Percentiles rank a stretch among this genome's conserved stretches.
These are phyloP conservation scores for Colletotrichum salicis DNA, from an alignment of 2,329 filamentous ascomycete species.

Conservation along the genomic window DNA sequence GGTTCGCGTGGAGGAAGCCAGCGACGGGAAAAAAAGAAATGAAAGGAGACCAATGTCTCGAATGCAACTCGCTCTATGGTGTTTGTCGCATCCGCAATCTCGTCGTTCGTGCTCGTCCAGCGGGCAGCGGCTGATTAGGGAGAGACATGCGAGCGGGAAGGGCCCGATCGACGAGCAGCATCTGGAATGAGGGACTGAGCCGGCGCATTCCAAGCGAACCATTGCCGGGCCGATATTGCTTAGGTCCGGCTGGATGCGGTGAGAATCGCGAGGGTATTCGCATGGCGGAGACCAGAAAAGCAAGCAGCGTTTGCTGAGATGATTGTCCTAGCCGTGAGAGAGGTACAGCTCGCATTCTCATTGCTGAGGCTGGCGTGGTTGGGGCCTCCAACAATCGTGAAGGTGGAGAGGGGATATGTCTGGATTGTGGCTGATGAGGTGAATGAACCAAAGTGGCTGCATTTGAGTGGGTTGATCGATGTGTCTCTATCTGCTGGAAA, in stretches of 20 bases:
- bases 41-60: constrained; percentile 23
- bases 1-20: constrained; percentile 13
- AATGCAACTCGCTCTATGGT: not conserved
- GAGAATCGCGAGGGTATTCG: not conserved
- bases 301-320: not conserved
- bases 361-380: not conserved
- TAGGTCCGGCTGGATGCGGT: constrained; percentile 18
- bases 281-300: constrained; percentile 7
- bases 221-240: not conserved
- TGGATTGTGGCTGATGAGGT: not conserved
- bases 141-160: constrained; percentile 26
- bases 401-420: not conserved
- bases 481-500: not conserved
- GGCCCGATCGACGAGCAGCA: constrained; percentile 29
- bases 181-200: constrained; percentile 18
- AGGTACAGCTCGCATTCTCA: not conserved
- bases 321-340: not conserved
- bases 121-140: not conserved
- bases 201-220: not conserved
- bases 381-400: too few relatives aligned
- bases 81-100: constrained; percentile 6
- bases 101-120: not conserved
- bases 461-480: not conserved
- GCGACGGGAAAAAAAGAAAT: constrained; percentile 24
- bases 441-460: not conserved